Percentiles rank a stretch among this genome's conserved stretches.
These are phyloP conservation scores for Nicotiana undulata DNA, from an alignment of 257 asterid species.

Conservation along the genomic window DNA sequence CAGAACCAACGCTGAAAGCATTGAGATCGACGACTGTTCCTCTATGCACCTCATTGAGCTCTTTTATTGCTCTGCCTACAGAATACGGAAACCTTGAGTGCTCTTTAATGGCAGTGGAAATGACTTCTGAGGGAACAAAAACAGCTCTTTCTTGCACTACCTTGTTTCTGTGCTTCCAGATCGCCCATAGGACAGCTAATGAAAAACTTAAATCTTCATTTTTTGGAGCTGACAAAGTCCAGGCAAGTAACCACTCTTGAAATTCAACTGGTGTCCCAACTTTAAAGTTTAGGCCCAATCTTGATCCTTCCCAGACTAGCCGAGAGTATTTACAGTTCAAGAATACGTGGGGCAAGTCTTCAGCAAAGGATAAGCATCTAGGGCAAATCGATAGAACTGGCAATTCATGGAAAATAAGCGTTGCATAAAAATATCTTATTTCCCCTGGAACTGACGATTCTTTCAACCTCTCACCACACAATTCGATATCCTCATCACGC, in stretches of 20 bases:
- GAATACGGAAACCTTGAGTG: neutral
- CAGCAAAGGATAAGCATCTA: neutral
- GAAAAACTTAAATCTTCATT: neutral
- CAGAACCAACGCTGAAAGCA: neutral
- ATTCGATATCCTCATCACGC: neutral
- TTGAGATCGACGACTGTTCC: neutral
- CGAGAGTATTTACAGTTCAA: neutral
- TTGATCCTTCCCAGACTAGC: neutral
- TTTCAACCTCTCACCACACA: neutral
- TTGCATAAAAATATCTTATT: no score
- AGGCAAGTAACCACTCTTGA: neutral
- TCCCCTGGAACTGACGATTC: neutral
- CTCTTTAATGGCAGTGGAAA: neutral
- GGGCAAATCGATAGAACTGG: neutral
- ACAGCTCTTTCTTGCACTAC: neutral
- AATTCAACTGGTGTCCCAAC: neutral
- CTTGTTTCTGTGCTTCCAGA: neutral
- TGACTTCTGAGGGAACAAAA: neutral
- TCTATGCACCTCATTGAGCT: neutral
- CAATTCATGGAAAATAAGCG: neutral
- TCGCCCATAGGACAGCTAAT: neutral
- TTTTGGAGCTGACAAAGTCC: neutral
- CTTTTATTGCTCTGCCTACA: neutral
- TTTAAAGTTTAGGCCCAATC: neutral
- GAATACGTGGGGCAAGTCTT: neutral